Evolutionary conservation across 2,329 filamentous ascomycete species (phyloP).

Genomic region (Karstenula rhodostoma): DNA sequence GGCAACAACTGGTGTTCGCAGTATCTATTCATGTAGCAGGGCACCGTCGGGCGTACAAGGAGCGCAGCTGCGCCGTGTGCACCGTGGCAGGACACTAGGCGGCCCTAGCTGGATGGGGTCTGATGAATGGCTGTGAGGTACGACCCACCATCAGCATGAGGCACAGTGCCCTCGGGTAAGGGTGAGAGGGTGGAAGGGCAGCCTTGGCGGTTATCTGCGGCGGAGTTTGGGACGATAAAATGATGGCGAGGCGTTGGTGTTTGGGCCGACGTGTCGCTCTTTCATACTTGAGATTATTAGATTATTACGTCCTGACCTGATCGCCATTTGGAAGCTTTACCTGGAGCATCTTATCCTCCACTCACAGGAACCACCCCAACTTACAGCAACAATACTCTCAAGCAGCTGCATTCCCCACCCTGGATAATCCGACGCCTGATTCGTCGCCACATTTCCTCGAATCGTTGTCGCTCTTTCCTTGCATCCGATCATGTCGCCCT

Average conservation of each 20-base stretch:
- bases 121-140: background rate
- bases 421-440: background rate
- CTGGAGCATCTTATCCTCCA: too few relatives aligned
- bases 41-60: background rate
- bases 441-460: background rate
- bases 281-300: background rate
- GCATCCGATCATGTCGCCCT: conserved; percentile 35
- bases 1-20: conserved; percentile 4
- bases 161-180: background rate
- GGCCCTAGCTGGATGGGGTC: background rate
- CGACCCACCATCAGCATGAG: conserved; percentile 2
- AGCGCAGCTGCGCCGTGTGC: background rate
- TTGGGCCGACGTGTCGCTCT: background rate
- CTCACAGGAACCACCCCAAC: background rate
- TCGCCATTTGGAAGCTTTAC: background rate
- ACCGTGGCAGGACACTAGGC: background rate
- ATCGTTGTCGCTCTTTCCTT: background rate
- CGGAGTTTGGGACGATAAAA: background rate
- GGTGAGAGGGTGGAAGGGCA: background rate
- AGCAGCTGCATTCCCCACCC: background rate
- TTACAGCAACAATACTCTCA: background rate
- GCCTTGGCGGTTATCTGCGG: conserved; percentile 4
- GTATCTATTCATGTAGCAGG: conserved; percentile 4
- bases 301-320: background rate
- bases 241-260: too few relatives aligned